A percentile compares a stretch with the other conserved stretches of the same genome.
Evolutionary conservation across 768 basidiomycete species (phyloP).

Genomic region (Panaeolus cyanescens): DNA sequence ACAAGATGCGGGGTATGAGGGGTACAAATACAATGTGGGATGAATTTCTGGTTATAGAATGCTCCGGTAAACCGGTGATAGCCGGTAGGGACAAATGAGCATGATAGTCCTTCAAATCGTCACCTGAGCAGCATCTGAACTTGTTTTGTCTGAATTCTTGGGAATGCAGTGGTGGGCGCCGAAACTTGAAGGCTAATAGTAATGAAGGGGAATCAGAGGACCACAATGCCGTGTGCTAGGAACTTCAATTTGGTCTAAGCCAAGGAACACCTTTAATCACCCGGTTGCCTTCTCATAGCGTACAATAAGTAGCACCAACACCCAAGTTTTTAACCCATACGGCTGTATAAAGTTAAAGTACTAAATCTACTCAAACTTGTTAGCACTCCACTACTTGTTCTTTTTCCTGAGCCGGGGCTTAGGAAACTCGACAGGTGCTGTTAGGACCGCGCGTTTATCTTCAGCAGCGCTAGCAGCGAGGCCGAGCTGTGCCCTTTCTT

Average conservation of each 20-base stretch:
- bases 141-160: no score
- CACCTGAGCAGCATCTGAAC: background rate
- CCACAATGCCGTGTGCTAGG: background rate
- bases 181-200: background rate
- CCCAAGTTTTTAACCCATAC: no score
- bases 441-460: slow-evolving; percentile 72
- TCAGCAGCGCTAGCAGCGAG: slow-evolving; percentile 63
- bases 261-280: no score
- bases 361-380: background rate
- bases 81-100: background rate
- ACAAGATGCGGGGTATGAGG: slow-evolving; percentile 6
- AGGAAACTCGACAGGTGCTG: slow-evolving; percentile 81
- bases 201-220: background rate
- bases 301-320: no score
- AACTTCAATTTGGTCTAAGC: no score
- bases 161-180: no score
- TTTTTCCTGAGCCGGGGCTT: slow-evolving; percentile 51
- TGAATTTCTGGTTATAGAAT: background rate
- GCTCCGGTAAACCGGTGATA: background rate
- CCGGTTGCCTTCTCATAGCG: no score
- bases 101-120: background rate
- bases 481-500: slow-evolving; percentile 71
- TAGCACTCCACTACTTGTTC: slow-evolving; percentile 6
- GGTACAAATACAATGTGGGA: slow-evolving; percentile 11
- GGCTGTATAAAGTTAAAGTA: background rate